These are phyloP conservation scores for Penicillium digitatum DNA, from an alignment of 2,329 filamentous ascomycete genomes.

Conservation along the genomic window DNA sequence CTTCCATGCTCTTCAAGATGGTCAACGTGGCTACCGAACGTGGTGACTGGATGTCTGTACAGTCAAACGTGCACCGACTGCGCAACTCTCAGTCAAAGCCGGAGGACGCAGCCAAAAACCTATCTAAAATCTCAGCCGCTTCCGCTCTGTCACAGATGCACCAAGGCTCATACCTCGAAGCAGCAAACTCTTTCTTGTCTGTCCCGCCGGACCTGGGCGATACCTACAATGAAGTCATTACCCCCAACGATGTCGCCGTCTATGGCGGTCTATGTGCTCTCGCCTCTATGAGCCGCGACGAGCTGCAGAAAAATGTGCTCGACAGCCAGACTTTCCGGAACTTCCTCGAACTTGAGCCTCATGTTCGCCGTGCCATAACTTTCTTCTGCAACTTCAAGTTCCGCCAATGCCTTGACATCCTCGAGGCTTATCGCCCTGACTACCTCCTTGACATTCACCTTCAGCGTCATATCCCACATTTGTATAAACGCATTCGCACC, in stretches of 20 bases:
- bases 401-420: slow-evolving; percentile 72
- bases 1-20: slow-evolving; percentile 75
- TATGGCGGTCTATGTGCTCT: slow-evolving; percentile 89
- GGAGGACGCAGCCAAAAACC: slow-evolving; percentile 56
- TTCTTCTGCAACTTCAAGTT: slow-evolving; percentile 91
- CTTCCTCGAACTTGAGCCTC: slow-evolving; percentile 88
- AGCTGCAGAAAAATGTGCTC: slow-evolving; percentile 71
- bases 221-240: slow-evolving; percentile 67
- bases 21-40: slow-evolving; percentile 72
- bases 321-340: slow-evolving; percentile 76
- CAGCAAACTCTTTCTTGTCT: slow-evolving; percentile 67
- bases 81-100: slow-evolving; percentile 52
- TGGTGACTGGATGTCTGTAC: slow-evolving; percentile 69
- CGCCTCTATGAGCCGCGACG: slow-evolving; percentile 77
- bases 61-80: slow-evolving; percentile 57
- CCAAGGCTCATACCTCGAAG: slow-evolving; percentile 56
- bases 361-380: slow-evolving; percentile 84
- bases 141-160: slow-evolving; percentile 61
- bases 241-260: slow-evolving; percentile 81
- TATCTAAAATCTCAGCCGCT: slow-evolving; percentile 62
- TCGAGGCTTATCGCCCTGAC: slow-evolving; percentile 77
- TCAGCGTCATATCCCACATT: slow-evolving; percentile 63
- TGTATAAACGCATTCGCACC: slow-evolving; percentile 73
- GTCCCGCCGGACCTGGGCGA: slow-evolving; percentile 56
- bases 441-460: slow-evolving; percentile 90